Conservation (phyloP, 164 flowering plant species). For the Taxillus chinensis region DNA sequence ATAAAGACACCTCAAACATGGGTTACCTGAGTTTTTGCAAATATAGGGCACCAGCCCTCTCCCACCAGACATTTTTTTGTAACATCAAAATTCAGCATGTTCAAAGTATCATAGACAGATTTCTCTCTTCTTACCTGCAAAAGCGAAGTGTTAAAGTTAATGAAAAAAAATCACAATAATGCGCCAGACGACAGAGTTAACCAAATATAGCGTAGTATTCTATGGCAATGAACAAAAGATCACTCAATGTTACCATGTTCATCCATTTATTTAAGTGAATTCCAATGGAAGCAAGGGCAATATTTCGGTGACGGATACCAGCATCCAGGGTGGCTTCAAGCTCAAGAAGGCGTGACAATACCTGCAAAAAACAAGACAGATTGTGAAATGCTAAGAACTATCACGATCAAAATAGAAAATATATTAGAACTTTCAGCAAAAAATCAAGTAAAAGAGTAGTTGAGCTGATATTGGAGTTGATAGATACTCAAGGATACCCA, state of each 20-base stretch:
- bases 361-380: slow-evolving; percentile 33
- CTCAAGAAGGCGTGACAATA: slow-evolving; percentile 73
- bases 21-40: slow-evolving; percentile 72
- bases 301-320: slow-evolving; percentile 74
- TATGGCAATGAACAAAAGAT: background rate
- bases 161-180: background rate
- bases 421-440: background rate
- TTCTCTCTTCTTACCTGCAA: slow-evolving; percentile 87
- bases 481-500: background rate
- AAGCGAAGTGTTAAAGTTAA: background rate
- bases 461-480: background rate
- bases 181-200: background rate
- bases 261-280: slow-evolving; percentile 63
- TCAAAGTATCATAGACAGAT: slow-evolving; percentile 86
- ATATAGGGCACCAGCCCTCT: slow-evolving; percentile 96
- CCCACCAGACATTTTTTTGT: slow-evolving; percentile 98
- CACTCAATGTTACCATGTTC: slow-evolving; percentile 40
- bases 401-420: background rate
- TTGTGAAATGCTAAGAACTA: background rate
- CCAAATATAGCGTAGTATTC: background rate
- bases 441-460: background rate
- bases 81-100: slow-evolving; percentile 96
- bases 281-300: slow-evolving; percentile 62
- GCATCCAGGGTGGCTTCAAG: slow-evolving; percentile 88
- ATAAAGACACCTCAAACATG: background rate